phyloP scores from a whole-genome alignment of 1,284 basidiomycete species.

The Psilocybe mexicana region DNA sequence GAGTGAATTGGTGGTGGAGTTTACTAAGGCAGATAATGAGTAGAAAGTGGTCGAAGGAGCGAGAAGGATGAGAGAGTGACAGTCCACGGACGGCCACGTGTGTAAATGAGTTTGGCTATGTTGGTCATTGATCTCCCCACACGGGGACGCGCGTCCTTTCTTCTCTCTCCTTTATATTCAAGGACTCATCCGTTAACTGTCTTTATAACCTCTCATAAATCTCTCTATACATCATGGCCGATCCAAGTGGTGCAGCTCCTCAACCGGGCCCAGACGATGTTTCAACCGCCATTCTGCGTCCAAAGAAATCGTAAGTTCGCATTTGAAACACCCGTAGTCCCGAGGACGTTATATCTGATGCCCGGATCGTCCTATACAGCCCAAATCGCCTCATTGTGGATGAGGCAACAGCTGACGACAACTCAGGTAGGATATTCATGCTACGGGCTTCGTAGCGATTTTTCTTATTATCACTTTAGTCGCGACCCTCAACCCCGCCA shows the following conservation, averaged over 20 bases:
- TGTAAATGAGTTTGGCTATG: constrained; percentile 37
- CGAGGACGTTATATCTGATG: constrained; percentile 14
- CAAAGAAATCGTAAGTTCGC: constrained; percentile 89
- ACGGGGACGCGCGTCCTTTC: constrained; percentile 44
- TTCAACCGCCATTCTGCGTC: constrained; percentile 92
- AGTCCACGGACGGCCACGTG: constrained; percentile 23
- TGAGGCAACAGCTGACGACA: constrained; percentile 89
- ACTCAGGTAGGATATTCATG: constrained; percentile 67
- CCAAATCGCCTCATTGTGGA: constrained; percentile 95
- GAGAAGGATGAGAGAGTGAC: constrained; percentile 26
- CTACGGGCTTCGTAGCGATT: not conserved
- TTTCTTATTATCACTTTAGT: constrained; percentile 46
- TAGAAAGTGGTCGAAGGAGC: constrained; percentile 35
- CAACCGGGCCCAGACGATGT: constrained; percentile 79
- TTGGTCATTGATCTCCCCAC: constrained; percentile 28
- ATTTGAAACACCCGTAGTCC: not conserved
- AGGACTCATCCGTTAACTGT: constrained; percentile 24
- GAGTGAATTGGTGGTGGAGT: not conserved
- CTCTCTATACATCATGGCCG: constrained; percentile 50
- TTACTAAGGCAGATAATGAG: not conserved
- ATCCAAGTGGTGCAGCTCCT: constrained; percentile 77
- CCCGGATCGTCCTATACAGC: constrained; percentile 42
- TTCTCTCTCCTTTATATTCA: constrained; percentile 30
- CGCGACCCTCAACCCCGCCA: constrained; percentile 92
- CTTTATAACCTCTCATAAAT: constrained; percentile 19